A percentile compares a stretch with the other conserved stretches of the same genome.
phyloP scores from a whole-genome alignment of 305 asterid species.

The Euphrasia arctica region DNA sequence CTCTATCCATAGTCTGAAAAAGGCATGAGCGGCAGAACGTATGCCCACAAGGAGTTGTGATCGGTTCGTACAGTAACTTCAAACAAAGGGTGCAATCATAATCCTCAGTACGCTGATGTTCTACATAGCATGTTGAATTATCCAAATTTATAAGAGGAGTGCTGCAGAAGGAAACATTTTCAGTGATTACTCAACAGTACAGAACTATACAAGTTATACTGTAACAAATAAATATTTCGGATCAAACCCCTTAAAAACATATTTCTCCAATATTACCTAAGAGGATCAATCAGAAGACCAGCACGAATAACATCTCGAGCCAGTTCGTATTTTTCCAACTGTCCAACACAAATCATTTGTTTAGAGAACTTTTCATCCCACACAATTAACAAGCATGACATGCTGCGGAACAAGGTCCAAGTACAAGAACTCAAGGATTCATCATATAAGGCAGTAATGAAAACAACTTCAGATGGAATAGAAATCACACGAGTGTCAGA shows the following conservation, averaged over 20 bases:
- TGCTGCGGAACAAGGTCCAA: constrained; percentile 14
- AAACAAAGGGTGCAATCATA: constrained; percentile 94
- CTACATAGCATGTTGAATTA: constrained; percentile 39
- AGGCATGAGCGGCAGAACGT: constrained; percentile 95
- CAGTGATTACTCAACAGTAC: constrained; percentile 15
- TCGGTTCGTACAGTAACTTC: constrained; percentile 84
- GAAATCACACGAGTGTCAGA: constrained; percentile 6
- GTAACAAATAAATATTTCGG: constrained; percentile 13
- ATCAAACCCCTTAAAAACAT: neutral
- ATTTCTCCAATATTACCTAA: constrained; percentile 41
- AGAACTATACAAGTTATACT: too few relatives aligned
- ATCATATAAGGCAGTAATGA: constrained; percentile 11
- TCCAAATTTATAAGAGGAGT: constrained; percentile 58
- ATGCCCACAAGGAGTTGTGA: constrained; percentile 98
- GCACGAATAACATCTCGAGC: constrained; percentile 68
- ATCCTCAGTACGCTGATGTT: constrained; percentile 76
- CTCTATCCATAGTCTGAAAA: constrained; percentile 94
- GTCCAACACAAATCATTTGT: constrained; percentile 34
- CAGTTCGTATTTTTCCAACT: constrained; percentile 81
- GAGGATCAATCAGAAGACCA: constrained; percentile 77
- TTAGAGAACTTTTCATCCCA: constrained; percentile 17
- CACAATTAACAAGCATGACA: neutral
- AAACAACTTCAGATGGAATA: constrained; percentile 13
- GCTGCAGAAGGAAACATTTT: constrained; percentile 43
- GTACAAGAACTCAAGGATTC: constrained; percentile 3